These are phyloP conservation scores for Mycena maculata DNA, from an alignment of 768 basidiomycete species.

Conservation along the genomic window DNA sequence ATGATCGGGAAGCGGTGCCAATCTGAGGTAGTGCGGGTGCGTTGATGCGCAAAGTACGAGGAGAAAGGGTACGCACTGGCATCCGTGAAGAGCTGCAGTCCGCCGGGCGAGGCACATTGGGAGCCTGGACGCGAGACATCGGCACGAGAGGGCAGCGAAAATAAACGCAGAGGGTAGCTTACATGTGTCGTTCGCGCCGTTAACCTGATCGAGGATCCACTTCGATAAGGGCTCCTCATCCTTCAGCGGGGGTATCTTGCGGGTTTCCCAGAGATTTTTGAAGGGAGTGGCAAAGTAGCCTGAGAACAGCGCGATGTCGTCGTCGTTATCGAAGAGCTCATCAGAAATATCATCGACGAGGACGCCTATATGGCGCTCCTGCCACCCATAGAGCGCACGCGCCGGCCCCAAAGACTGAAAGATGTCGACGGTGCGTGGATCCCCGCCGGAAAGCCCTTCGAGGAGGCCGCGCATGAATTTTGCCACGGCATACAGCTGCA, in stretches of 20 bases:
- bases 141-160: background rate
- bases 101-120: conserved; percentile 24
- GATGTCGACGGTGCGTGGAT: background rate
- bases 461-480: conserved; percentile 25
- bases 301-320: background rate
- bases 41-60: background rate
- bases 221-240: conserved; percentile 18
- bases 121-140: conserved; percentile 9
- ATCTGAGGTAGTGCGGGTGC: background rate
- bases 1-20: conserved; percentile 1
- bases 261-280: conserved; percentile 4
- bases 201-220: conserved; percentile 14
- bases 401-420: conserved; percentile 18
- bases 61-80: conserved; percentile 16
- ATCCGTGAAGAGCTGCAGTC: background rate
- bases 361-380: background rate
- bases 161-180: background rate
- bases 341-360: background rate
- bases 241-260: conserved; percentile 10
- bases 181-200: conserved; percentile 19
- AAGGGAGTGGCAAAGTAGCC: conserved; percentile 14
- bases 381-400: conserved; percentile 3
- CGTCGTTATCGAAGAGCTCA: conserved; percentile 1
- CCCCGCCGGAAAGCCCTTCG: background rate
- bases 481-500: conserved; percentile 21